Base-by-base conservation (phyloP, 2,329 filamentous ascomycete species). In the Ceratocystis diversiconidia region DNA sequence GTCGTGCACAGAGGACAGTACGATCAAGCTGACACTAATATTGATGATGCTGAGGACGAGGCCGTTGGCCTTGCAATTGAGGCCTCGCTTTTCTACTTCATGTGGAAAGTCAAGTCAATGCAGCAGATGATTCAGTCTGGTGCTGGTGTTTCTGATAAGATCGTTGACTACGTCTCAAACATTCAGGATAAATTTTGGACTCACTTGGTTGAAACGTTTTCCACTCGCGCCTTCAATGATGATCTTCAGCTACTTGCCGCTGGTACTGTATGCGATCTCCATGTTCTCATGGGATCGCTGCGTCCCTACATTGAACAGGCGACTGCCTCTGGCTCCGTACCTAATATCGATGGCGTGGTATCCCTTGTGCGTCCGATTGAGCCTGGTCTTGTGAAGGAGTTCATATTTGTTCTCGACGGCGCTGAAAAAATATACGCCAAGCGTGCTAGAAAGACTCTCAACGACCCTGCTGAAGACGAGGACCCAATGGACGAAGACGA, bases 21-120 rank as follows among this genome's bases (percentile, higher is more conserved):
- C 57, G 80, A 83, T 63, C 85, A 87, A 64, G 78, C 85, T 2
- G 84, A 90, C 65, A 83, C 86, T 55, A 86, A 88, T 15, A 80
- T 86, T 30, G 88, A 91, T 69, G 85, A 85, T 55, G 78, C 89
- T 12, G 92, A 97, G 74, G 89, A 94, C 70, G 85, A 89, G 69
- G 79, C 94, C 55, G 85, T 90, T 5, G 80, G 84, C 1, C 87
- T 86, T 70, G 87, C 90, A 36, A 88, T 95, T 71, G 87, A 88
- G 69, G 81, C 86, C 1, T 80, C 88, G 62, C 81, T 91, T 60
- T 90, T 95, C 75, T 97, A 96, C 76, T 95, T 96, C 73, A 90
- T 95, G 85, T 99, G 94, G 94, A 92, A 94, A 73, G 82, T 88
- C 25, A 82, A 84, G 64, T 78, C 80, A 63, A 72, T 90, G 68